These are phyloP conservation scores for Paraphoma sp. DNA, from an alignment of 2,329 filamentous ascomycete genomes.

Conservation along the genomic window DNA sequence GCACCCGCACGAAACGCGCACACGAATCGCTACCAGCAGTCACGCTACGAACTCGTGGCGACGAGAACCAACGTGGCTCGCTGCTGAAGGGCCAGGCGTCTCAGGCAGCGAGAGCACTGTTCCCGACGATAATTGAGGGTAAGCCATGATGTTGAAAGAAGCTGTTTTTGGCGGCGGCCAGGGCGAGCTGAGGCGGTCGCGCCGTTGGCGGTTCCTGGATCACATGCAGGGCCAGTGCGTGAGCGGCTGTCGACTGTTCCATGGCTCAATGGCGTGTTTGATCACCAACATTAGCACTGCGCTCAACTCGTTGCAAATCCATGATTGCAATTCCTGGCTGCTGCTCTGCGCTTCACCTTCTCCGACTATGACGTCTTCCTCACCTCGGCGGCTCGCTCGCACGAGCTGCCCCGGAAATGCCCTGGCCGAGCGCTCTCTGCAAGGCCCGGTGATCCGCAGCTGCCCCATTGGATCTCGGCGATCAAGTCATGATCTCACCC, in stretches of 20 bases:
- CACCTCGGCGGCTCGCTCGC: background rate
- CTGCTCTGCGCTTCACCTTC: background rate
- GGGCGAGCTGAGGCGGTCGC: conserved; percentile 24
- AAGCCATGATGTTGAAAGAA: conserved; percentile 18
- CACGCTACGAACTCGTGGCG: conserved; percentile 5
- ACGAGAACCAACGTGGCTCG: background rate
- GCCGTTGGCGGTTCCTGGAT: conserved; percentile 29
- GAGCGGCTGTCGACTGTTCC: conserved; percentile 3
- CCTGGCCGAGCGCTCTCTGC: conserved; percentile 11
- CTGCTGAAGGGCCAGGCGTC: conserved; percentile 16
- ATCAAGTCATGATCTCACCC: conserved; percentile 24
- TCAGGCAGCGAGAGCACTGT: conserved; percentile 11
- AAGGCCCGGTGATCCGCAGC: conserved; percentile 11
- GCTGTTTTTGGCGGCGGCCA: conserved; percentile 20
- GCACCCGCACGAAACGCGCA: background rate
- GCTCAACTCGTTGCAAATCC: background rate
- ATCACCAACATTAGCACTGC: conserved; percentile 10
- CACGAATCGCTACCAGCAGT: background rate
- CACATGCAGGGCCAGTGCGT: conserved; percentile 34
- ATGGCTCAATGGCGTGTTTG: conserved; percentile 13
- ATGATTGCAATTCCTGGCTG: background rate
- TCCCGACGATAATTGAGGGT: conserved; percentile 18
- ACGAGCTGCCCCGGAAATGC: conserved; percentile 8
- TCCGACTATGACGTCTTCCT: conserved; percentile 15
- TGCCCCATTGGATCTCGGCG: conserved; percentile 24